Conservation (phyloP, 176 grass and related monocot species). For the Microstegium vimineum region DNA sequence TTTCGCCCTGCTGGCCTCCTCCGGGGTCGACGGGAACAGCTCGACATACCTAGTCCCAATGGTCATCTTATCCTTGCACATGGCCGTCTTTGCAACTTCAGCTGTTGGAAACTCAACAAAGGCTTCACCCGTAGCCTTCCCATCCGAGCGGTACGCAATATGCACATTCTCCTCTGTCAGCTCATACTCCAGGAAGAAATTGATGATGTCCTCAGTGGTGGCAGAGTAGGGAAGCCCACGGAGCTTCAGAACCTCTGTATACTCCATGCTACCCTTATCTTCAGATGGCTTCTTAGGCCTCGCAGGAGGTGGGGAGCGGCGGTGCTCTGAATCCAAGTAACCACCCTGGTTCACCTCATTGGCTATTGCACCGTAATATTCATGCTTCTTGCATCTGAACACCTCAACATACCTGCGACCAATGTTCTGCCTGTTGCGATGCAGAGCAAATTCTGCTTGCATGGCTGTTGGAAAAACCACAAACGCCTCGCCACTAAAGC, state of each 20-base stretch:
- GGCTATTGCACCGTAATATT: constrained; percentile 79
- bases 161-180: constrained; percentile 73
- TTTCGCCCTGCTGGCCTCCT: constrained; percentile 61
- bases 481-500: constrained; percentile 79
- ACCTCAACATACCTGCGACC: constrained; percentile 90
- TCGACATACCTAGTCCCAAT: constrained; percentile 87
- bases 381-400: constrained; percentile 91
- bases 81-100: constrained; percentile 74
- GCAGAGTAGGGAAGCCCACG: constrained; percentile 86
- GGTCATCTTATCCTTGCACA: constrained; percentile 96
- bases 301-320: constrained; percentile 44
- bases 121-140: constrained; percentile 77
- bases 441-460: constrained; percentile 75
- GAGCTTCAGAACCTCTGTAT: constrained; percentile 84
- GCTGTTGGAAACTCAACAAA: constrained; percentile 72
- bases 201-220: constrained; percentile 57
- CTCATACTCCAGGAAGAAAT: constrained; percentile 79
- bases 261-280: constrained; percentile 83
- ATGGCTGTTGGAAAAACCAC: constrained; percentile 66
- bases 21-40: constrained; percentile 70
- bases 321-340: constrained; percentile 37
- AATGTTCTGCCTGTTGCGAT: constrained; percentile 84
- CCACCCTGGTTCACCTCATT: constrained; percentile 75
- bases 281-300: constrained; percentile 45
- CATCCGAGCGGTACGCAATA: constrained; percentile 56